A percentile compares a stretch with the other conserved stretches of the same genome.
Evolutionary conservation across 108 stramenopile genomes (phyloP).

Genomic region (Skeletonema costatum): DNA sequence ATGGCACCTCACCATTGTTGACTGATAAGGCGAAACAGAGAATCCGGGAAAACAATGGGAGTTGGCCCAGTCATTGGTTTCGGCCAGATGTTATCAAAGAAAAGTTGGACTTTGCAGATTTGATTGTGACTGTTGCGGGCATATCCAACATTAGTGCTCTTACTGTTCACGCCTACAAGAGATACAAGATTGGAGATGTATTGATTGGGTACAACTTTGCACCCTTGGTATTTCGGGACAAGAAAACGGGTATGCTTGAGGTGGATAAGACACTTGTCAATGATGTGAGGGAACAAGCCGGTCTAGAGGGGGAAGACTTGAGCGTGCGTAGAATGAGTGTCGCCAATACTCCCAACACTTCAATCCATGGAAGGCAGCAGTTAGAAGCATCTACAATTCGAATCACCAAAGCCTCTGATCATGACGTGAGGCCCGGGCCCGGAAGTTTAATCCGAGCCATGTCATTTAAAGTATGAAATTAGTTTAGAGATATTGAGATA

Average conservation of each 20-base stretch:
- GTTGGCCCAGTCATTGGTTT: conserved; percentile 39
- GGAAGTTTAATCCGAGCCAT: no score
- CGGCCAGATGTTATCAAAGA: conserved; percentile 12
- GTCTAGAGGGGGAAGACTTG: conserved; percentile 20
- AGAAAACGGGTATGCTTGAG: conserved; percentile 7
- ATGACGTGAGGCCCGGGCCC: no score
- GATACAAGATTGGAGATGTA: conserved; percentile 34
- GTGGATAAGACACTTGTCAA: conserved; percentile 23
- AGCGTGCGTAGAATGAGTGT: not conserved
- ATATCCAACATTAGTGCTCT: conserved; percentile 38
- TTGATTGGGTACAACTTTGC: conserved; percentile 39
- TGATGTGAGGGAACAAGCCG: conserved; percentile 35
- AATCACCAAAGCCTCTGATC: not conserved
- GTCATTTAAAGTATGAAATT: no score
- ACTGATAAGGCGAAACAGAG: conserved; percentile 20
- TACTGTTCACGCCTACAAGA: conserved; percentile 45
- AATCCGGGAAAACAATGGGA: conserved; percentile 26
- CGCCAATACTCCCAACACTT: not conserved
- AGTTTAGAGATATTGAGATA: no score
- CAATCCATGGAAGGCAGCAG: no score
- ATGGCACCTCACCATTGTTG: conserved; percentile 32
- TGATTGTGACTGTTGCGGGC: conserved; percentile 37
- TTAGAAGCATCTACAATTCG: not conserved
- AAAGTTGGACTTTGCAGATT: conserved; percentile 29
- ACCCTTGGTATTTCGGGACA: conserved; percentile 24